A percentile compares a stretch with the other conserved stretches of the same genome.
Evolutionary conservation across 495 filamentous ascomycete genomes (phyloP).

Genomic region (Clavariopsis aquatica): DNA sequence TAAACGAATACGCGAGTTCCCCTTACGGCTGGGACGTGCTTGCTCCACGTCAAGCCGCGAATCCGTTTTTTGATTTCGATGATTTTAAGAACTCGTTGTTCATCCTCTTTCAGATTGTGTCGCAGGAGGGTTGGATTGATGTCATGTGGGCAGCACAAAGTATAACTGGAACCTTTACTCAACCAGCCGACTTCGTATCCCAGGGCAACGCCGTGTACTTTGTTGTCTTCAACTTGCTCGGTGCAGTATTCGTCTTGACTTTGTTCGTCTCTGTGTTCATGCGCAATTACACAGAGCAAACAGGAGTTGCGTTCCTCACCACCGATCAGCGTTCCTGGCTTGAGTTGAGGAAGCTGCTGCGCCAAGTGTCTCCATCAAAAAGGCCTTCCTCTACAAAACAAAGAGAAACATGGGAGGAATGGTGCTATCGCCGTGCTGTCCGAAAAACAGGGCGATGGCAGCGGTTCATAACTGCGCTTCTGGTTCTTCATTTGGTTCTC

Average conservation of each 20-base stretch:
- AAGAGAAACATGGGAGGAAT: slow-evolving; percentile 75
- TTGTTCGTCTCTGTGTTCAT: slow-evolving; percentile 99
- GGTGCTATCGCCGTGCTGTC: slow-evolving; percentile 92
- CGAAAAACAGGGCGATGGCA: slow-evolving; percentile 96
- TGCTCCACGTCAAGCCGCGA: slow-evolving; percentile 75
- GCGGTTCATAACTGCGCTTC: slow-evolving; percentile 69
- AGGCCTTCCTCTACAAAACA: slow-evolving; percentile 72
- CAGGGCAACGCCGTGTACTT: slow-evolving; percentile 93
- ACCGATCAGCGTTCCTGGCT: slow-evolving; percentile 97
- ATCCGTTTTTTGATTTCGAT: slow-evolving; percentile 90
- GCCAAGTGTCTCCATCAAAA: slow-evolving; percentile 92
- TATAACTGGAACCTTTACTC: slow-evolving; percentile 73
- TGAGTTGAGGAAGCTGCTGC: slow-evolving; percentile 87
- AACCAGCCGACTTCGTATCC: slow-evolving; percentile 65
- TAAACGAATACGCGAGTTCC: slow-evolving; percentile 73
- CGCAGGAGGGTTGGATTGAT: slow-evolving; percentile 95
- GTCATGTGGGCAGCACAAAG: slow-evolving; percentile 81
- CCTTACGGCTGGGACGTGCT: slow-evolving; percentile 83
- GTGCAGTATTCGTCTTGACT: slow-evolving; percentile 95
- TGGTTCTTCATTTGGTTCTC: slow-evolving; percentile 80
- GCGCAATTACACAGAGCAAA: slow-evolving; percentile 99
- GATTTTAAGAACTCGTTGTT: slow-evolving; percentile 89
- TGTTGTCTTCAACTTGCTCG: slow-evolving; percentile 93
- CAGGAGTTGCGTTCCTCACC: slow-evolving; percentile 93
- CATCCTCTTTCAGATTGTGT: slow-evolving; percentile 98